phyloP scores from a whole-genome alignment of 805 yeast species.

The Pichia membranifaciens region DNA sequence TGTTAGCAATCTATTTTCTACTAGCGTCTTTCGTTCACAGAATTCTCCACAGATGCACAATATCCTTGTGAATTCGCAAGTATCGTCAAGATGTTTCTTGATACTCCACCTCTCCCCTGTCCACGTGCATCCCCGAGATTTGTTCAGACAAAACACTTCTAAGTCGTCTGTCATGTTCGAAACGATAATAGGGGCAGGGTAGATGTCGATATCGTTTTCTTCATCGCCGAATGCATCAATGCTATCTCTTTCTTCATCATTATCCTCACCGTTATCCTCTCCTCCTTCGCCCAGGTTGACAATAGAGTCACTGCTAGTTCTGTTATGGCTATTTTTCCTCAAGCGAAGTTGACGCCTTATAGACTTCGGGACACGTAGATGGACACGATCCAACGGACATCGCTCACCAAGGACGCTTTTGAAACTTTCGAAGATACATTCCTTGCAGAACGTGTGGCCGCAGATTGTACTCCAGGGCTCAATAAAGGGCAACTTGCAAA shows the following conservation, averaged over 20 bases:
- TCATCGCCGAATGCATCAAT: slow-evolving; percentile 14
- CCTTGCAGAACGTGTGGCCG: slow-evolving; percentile 62
- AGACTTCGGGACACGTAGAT: slow-evolving; percentile 25
- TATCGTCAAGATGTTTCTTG: slow-evolving; percentile 40
- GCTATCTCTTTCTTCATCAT: not conserved
- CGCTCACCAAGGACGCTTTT: slow-evolving; percentile 32
- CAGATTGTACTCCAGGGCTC: slow-evolving; percentile 58
- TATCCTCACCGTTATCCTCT: slow-evolving; percentile 2
- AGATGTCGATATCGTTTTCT: slow-evolving; percentile 26
- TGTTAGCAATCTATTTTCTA: slow-evolving; percentile 6
- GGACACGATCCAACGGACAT: slow-evolving; percentile 61
- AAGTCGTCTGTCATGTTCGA: slow-evolving; percentile 58
- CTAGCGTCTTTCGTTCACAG: slow-evolving; percentile 19
- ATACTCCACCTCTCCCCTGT: slow-evolving; percentile 54
- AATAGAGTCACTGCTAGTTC: not conserved
- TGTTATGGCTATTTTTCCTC: slow-evolving; percentile 1
- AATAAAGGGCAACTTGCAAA: slow-evolving; percentile 61
- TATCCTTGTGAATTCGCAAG: slow-evolving; percentile 36
- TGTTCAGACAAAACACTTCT: slow-evolving; percentile 48
- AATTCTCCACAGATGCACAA: slow-evolving; percentile 29
- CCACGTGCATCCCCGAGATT: slow-evolving; percentile 51
- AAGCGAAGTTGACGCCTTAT: not conserved
- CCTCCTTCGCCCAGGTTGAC: not conserved
- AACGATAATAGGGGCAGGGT: slow-evolving; percentile 52
- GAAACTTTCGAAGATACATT: slow-evolving; percentile 45